Percentiles rank a stretch among this genome's conserved stretches.
These are phyloP conservation scores for Colletotrichum noveboracense DNA, from an alignment of 2,329 filamentous ascomycete species.

Conservation along the genomic window DNA sequence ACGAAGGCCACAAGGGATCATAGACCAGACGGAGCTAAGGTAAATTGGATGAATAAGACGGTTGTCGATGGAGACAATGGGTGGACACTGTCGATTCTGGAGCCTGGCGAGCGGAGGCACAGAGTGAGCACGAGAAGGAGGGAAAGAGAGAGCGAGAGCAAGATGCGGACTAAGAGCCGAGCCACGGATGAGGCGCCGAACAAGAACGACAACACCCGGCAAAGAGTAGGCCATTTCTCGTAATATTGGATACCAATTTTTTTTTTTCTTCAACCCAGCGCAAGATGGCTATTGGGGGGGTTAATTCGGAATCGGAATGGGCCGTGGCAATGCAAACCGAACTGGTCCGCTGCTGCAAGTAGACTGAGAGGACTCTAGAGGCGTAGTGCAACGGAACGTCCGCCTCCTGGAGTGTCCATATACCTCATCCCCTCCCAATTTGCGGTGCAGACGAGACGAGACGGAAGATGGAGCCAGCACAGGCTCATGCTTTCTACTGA, in stretches of 20 bases:
- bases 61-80: slow-evolving; percentile 5
- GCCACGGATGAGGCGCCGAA: not conserved
- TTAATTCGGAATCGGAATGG: not conserved
- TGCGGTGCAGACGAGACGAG: slow-evolving; percentile 4
- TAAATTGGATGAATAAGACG: slow-evolving; percentile 15
- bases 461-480: not conserved
- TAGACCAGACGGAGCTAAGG: slow-evolving; percentile 1
- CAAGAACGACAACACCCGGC: not conserved
- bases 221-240: not conserved
- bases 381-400: not conserved
- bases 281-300: not conserved
- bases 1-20: not conserved
- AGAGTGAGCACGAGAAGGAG: not conserved
- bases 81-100: not conserved
- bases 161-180: not conserved
- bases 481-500: not conserved
- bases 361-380: not conserved
- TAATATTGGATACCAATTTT: not conserved
- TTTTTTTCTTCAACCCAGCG: not conserved
- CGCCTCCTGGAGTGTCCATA: not conserved
- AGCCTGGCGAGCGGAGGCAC: not conserved
- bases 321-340: not conserved
- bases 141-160: not conserved
- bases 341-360: not conserved
- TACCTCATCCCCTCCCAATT: not conserved